Percentiles rank a stretch among this genome's conserved stretches.
Conservation (phyloP, 108 stramenopile genomes). For the Discostella pseudostelligera region DNA sequence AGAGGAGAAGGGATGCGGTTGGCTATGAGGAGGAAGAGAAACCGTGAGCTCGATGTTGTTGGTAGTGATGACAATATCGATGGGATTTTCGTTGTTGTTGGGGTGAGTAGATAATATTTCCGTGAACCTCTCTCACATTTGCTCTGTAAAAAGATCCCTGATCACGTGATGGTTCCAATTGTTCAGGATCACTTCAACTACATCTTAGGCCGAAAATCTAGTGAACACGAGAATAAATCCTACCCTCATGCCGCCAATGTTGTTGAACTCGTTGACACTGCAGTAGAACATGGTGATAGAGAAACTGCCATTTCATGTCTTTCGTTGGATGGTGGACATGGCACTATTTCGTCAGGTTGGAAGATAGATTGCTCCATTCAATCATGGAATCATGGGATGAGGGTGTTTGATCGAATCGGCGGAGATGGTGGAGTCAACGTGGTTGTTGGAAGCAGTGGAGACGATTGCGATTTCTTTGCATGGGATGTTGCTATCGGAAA, state of each 20-base stretch:
- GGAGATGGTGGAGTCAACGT: slow-evolving; percentile 11
- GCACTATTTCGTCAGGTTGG: slow-evolving; percentile 68
- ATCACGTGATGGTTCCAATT: neutral
- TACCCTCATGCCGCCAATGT: slow-evolving; percentile 34
- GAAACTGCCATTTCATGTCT: slow-evolving; percentile 55
- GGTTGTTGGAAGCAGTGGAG: slow-evolving; percentile 17
- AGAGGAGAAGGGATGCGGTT: slow-evolving; percentile 35
- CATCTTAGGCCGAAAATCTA: slow-evolving; percentile 39
- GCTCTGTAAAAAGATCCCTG: too few species aligned
- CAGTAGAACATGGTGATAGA: slow-evolving; percentile 61
- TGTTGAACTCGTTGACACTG: slow-evolving; percentile 65
- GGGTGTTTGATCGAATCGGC: slow-evolving; percentile 24
- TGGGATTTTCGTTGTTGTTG: slow-evolving; percentile 64
- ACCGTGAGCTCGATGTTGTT: slow-evolving; percentile 3
- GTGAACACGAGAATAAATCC: slow-evolving; percentile 22
- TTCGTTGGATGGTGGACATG: slow-evolving; percentile 75
- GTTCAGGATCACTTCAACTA: slow-evolving; percentile 79
- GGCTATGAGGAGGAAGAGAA: slow-evolving; percentile 46
- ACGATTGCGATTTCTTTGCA: slow-evolving; percentile 14
- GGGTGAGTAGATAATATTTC: slow-evolving; percentile 23
- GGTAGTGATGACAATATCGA: slow-evolving; percentile 30
- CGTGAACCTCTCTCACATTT: too few species aligned
- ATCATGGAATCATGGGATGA: slow-evolving; percentile 67
- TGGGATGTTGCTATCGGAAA: slow-evolving; percentile 43
- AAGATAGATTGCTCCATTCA: slow-evolving; percentile 70